Conservation (phyloP, 768 basidiomycete genomes). For the Leccinum pellstonianum region DNA sequence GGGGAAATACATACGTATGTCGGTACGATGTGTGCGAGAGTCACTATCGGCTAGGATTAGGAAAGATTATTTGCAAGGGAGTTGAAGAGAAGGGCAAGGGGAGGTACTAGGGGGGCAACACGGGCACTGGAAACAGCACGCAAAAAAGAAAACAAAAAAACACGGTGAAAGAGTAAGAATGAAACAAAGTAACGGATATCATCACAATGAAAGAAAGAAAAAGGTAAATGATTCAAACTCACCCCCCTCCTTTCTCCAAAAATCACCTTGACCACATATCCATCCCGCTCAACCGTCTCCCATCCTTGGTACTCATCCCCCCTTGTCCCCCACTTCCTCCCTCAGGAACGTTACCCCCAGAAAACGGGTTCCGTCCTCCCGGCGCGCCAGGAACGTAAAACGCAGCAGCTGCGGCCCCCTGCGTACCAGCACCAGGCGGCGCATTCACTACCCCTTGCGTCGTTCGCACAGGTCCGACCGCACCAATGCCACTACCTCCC, state of each 20-base stretch:
- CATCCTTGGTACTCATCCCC: conserved; percentile 48
- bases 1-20: background rate
- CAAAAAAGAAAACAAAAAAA: background rate
- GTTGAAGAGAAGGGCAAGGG: background rate
- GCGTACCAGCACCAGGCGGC: conserved; percentile 5
- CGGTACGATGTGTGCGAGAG: background rate
- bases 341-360: conserved; percentile 34
- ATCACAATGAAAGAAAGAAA: background rate
- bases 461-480: conserved; percentile 29
- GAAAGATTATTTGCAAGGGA: background rate
- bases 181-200: background rate
- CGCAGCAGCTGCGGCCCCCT: conserved; percentile 41
- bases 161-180: background rate
- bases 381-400: conserved; percentile 68
- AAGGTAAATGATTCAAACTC: background rate
- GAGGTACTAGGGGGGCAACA: background rate
- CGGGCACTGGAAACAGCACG: background rate
- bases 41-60: background rate
- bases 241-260: background rate
- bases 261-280: conserved; percentile 74
- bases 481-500: conserved; percentile 30
- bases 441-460: conserved; percentile 46
- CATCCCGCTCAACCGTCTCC: conserved; percentile 60
- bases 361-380: conserved; percentile 42
- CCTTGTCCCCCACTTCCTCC: conserved; percentile 35